A percentile compares a stretch with the other conserved stretches of the same genome.
phyloP scores from a whole-genome alignment of 768 basidiomycete species.

The Flagelloscypha sp. region DNA sequence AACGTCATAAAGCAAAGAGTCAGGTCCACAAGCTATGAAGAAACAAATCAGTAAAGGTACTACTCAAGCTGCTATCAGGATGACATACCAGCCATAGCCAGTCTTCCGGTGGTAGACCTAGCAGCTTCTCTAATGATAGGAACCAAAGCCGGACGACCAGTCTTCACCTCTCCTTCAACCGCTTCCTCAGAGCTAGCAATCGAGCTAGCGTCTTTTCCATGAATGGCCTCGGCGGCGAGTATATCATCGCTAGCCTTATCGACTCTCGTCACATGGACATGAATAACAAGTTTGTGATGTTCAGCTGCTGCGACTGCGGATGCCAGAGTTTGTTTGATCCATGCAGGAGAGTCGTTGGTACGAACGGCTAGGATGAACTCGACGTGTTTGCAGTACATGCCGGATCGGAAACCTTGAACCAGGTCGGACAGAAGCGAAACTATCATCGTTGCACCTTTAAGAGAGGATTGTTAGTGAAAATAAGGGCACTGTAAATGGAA shows the following conservation, averaged over 20 bases:
- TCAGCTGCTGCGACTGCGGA: slow-evolving; percentile 1
- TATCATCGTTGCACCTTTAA: slow-evolving; percentile 17
- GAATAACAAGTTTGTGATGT: background rate
- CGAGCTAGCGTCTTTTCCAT: slow-evolving; percentile 8
- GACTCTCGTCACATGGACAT: background rate
- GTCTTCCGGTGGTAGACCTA: slow-evolving; percentile 10
- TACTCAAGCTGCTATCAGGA: background rate
- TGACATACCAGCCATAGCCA: slow-evolving; percentile 20
- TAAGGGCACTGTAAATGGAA: background rate
- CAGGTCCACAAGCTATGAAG: slow-evolving; percentile 21
- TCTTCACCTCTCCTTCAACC: slow-evolving; percentile 1
- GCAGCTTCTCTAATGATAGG: slow-evolving; percentile 13
- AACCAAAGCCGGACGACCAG: slow-evolving; percentile 14
- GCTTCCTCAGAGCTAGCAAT: slow-evolving; percentile 4
- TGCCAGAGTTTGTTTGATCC: slow-evolving; percentile 13
- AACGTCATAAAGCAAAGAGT: slow-evolving; percentile 21
- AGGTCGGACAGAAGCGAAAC: slow-evolving; percentile 20
- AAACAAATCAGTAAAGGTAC: slow-evolving; percentile 2
- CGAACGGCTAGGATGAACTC: slow-evolving; percentile 18
- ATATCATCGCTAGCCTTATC: background rate
- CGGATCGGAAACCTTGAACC: slow-evolving; percentile 9
- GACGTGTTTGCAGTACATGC: slow-evolving; percentile 12
- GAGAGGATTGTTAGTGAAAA: background rate
- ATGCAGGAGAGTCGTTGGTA: slow-evolving; percentile 11
- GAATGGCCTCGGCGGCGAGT: slow-evolving; percentile 2